phyloP scores from a whole-genome alignment of 2,329 filamentous ascomycete genomes.

The Arthrobotrys entomopaga region DNA sequence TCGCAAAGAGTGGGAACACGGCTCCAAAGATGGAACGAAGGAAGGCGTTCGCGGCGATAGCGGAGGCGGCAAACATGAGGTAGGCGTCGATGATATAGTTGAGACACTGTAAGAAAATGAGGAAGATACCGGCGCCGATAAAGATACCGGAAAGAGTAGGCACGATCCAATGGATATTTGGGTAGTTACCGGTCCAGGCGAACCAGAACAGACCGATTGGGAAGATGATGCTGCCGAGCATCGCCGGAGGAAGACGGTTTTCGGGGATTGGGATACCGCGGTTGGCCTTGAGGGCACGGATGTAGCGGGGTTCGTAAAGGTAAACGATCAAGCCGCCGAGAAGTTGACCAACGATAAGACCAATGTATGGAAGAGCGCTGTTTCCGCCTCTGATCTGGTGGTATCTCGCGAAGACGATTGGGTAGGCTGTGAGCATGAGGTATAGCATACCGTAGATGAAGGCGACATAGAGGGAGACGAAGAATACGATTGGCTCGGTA shows the following conservation, averaged over 20 bases:
- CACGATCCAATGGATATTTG: slow-evolving; percentile 63
- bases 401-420: slow-evolving; percentile 78
- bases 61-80: slow-evolving; percentile 69
- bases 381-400: slow-evolving; percentile 73
- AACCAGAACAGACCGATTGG: slow-evolving; percentile 67
- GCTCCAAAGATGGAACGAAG: slow-evolving; percentile 81
- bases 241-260: slow-evolving; percentile 72
- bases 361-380: slow-evolving; percentile 76
- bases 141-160: slow-evolving; percentile 63
- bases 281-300: slow-evolving; percentile 74
- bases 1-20: slow-evolving; percentile 81
- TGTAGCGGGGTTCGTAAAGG: slow-evolving; percentile 73
- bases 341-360: slow-evolving; percentile 79
- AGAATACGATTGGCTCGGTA: slow-evolving; percentile 74
- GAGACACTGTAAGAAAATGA: slow-evolving; percentile 64
- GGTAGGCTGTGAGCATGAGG: slow-evolving; percentile 85
- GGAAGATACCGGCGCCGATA: slow-evolving; percentile 64
- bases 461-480: slow-evolving; percentile 76
- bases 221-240: slow-evolving; percentile 66
- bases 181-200: slow-evolving; percentile 65
- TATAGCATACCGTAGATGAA: slow-evolving; percentile 84
- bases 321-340: slow-evolving; percentile 74
- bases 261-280: slow-evolving; percentile 73
- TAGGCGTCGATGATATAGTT: slow-evolving; percentile 66
- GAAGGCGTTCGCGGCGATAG: slow-evolving; percentile 80